Evolutionary conservation across 257 asterid genomes (phyloP).

Genomic region (Nicotiana noctiflora): DNA sequence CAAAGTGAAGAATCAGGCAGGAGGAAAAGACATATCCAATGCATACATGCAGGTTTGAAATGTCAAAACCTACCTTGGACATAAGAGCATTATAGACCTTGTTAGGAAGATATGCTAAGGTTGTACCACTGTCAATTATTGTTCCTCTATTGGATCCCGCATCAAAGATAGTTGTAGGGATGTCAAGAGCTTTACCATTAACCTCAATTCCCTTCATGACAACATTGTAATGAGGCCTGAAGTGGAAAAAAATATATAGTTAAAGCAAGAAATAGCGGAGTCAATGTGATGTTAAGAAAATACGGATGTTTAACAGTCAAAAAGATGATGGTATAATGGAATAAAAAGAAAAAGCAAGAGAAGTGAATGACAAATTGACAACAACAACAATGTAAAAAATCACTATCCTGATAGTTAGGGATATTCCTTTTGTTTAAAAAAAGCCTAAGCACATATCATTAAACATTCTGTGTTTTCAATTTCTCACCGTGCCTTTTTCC

Average conservation of each 20-base stretch:
- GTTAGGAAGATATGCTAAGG: conserved; percentile 60
- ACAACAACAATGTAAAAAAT: background rate
- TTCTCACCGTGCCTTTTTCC: background rate
- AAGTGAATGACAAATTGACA: background rate
- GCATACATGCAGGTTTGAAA: background rate
- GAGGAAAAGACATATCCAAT: background rate
- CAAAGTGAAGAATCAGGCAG: background rate
- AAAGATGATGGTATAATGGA: background rate
- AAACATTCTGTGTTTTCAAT: background rate
- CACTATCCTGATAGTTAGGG: too few relatives aligned
- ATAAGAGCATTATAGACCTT: conserved; percentile 33
- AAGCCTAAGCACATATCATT: background rate
- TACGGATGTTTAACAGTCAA: background rate
- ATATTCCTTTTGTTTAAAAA: too few relatives aligned
- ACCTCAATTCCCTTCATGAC: conserved; percentile 44
- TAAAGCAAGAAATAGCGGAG: background rate
- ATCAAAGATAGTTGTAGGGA: conserved; percentile 37
- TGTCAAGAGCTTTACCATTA: conserved; percentile 36
- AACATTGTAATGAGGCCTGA: conserved; percentile 58
- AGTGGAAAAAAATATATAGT: conserved; percentile 10
- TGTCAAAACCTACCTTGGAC: conserved; percentile 27
- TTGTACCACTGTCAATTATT: conserved; percentile 64
- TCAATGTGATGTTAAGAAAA: background rate
- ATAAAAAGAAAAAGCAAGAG: conserved; percentile 2
- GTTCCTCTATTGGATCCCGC: conserved; percentile 27